Percentiles rank a stretch among this genome's conserved stretches.
These are phyloP conservation scores for Colletotrichum siamense DNA, from an alignment of 2,329 filamentous ascomycete species.

Conservation along the genomic window DNA sequence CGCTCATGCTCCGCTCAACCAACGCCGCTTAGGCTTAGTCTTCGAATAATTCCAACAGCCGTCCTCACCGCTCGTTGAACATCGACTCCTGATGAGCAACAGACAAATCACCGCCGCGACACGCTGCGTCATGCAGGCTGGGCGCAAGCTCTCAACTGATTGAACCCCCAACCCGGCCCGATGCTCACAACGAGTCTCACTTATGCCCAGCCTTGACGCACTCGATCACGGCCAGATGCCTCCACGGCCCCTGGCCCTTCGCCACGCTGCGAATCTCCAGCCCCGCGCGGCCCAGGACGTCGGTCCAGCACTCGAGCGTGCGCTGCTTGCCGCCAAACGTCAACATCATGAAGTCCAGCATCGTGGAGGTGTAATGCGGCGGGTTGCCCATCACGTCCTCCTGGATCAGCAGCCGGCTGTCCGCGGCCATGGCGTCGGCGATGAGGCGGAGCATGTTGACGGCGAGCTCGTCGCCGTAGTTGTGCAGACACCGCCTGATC, in stretches of 20 bases:
- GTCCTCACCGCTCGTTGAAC: not conserved
- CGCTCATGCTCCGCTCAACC: not conserved
- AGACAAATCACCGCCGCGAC: not conserved
- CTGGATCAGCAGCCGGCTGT: conserved; percentile 38
- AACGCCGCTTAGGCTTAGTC: not conserved
- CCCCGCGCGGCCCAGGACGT: conserved; percentile 28
- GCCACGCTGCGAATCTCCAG: conserved; percentile 29
- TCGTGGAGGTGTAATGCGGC: conserved; percentile 27
- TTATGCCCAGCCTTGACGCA: conserved; percentile 15
- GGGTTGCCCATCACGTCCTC: conserved; percentile 34
- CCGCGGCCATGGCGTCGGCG: conserved; percentile 32
- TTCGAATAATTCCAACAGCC: not conserved
- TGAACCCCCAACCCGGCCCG: not conserved
- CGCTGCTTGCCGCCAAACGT: conserved; percentile 38
- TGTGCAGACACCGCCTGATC: conserved; percentile 42
- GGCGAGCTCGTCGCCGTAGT: conserved; percentile 38
- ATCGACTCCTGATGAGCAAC: not conserved
- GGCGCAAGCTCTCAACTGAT: not conserved
- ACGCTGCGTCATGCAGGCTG: not conserved
- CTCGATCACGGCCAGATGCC: conserved; percentile 24
- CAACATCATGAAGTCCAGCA: conserved; percentile 36
- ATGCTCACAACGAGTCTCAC: not conserved
- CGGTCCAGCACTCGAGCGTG: conserved; percentile 28
- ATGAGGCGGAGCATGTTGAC: conserved; percentile 35
- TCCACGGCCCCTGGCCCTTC: conserved; percentile 18